Percentiles rank a stretch among this genome's conserved stretches.
Evolutionary conservation across 106 monocot genomes (phyloP).

Genomic region (Agapanthus africanus): DNA sequence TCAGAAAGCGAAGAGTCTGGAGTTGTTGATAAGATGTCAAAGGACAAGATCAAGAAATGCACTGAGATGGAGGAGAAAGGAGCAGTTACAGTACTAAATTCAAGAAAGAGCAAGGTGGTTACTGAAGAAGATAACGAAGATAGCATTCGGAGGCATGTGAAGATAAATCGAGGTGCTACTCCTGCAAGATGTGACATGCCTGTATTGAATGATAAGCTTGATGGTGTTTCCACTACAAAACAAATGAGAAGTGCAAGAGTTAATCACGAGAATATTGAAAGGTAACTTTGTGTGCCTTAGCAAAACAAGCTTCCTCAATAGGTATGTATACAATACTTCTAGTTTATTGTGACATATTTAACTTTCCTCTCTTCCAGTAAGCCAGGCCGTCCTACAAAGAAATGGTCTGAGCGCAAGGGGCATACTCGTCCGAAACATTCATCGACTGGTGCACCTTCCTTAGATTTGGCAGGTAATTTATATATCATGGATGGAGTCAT

Average conservation of each 20-base stretch:
- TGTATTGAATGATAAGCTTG: conserved; percentile 31
- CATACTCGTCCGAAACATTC: conserved; percentile 33
- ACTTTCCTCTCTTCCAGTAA: conserved; percentile 26
- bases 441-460: conserved; percentile 10
- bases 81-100: conserved; percentile 16
- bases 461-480: conserved; percentile 41
- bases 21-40: conserved; percentile 33
- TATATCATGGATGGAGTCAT: no score
- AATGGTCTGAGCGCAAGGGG: conserved; percentile 50
- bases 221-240: conserved; percentile 27
- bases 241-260: conserved; percentile 35
- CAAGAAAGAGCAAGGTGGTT: conserved; percentile 42
- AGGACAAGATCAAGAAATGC: conserved; percentile 36
- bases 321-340: no score
- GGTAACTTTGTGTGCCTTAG: no score
- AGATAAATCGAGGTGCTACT: conserved; percentile 23
- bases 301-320: no score
- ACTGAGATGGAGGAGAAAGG: conserved; percentile 37
- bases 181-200: conserved; percentile 25
- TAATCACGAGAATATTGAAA: conserved; percentile 40
- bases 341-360: no score
- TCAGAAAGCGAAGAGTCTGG: conserved; percentile 46
- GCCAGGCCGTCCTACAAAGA: conserved; percentile 48
- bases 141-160: no score
- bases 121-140: conserved; percentile 39